Base-by-base conservation (phyloP, 371 early-diverging fungal species). In the Nematocida sp. region DNA sequence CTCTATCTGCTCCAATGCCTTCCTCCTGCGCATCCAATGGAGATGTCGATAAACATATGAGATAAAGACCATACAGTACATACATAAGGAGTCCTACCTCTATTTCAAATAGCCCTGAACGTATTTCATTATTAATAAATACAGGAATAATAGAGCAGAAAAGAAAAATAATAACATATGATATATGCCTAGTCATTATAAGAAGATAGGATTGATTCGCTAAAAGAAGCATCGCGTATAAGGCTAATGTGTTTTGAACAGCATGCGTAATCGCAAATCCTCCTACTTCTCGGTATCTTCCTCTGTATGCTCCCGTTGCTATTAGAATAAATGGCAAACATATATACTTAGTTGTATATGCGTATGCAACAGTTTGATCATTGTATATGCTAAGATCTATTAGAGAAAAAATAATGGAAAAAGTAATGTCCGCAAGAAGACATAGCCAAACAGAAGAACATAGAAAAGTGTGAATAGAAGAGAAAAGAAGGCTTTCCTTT, bases 41-140 rank as follows among this genome's bases (percentile, higher is more conserved):
- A n/a, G n/a, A 35, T 32, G 4, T 20, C 28, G 40, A n/a, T 11
- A 45, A 20, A 63, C 35, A 57, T 4, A 63, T 20, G 30, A 61
- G 13, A 42, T 57, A 71, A 3, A 71, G 3, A 20, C 32, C 4
- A 30, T 38, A 60, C 36, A 60, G 55, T 28, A 50, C 3, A 40
- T 51, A 18, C 23, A 71, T 53, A 55, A 60, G 9, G 7, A n/a
- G 13, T 7, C 75, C 75, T 18, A 71, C 61, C 35, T 71, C 75
- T 20, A 32, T 36, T 50, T 71, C 75, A 39, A 71, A 57, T 4
- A 63, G 20, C 3, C 75, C 75, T n/a, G 75, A 28, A 3, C 75
- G 11, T 4, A 71, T 49, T 61, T 71, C 75, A 32, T 39, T 61
- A 33, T 71, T 71, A 25, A 51, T 23, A 36, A 71, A 59, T 30